A percentile compares a stretch with the other conserved stretches of the same genome.
Conservation (phyloP, 2,329 filamentous ascomycete genomes). For the Cadophora sp. region DNA sequence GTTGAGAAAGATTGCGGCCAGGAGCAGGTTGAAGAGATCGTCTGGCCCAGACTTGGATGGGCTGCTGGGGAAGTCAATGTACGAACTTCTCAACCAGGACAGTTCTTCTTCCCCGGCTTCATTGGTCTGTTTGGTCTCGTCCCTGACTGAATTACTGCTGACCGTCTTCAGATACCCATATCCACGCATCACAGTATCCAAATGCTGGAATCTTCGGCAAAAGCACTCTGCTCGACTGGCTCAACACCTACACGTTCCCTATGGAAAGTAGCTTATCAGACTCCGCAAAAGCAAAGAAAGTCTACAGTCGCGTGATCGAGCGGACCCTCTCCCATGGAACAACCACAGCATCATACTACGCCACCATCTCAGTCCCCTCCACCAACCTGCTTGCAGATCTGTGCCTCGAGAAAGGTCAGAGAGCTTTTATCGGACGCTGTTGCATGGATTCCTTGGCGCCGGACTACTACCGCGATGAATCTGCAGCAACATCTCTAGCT, state of each 20-base stretch:
- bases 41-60: constrained; percentile 45
- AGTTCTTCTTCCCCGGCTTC: constrained; percentile 87
- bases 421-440: constrained; percentile 90
- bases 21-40: constrained; percentile 45
- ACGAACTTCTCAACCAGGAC: constrained; percentile 48
- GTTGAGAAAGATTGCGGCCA: constrained; percentile 35
- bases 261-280: constrained; percentile 79
- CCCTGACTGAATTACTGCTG: constrained; percentile 28
- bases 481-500: constrained; percentile 60
- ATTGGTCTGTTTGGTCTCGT: constrained; percentile 59
- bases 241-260: constrained; percentile 94
- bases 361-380: constrained; percentile 82
- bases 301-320: constrained; percentile 80
- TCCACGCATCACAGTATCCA: constrained; percentile 94
- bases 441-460: constrained; percentile 90
- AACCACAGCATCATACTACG: constrained; percentile 93
- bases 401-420: constrained; percentile 80
- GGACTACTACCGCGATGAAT: constrained; percentile 79
- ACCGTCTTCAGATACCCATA: constrained; percentile 79
- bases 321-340: constrained; percentile 89
- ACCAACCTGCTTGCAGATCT: constrained; percentile 92
- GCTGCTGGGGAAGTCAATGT: constrained; percentile 39
- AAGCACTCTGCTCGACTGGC: constrained; percentile 90
- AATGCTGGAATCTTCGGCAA: constrained; percentile 95
- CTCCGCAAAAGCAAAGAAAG: constrained; percentile 65